Evolutionary conservation across 1,284 basidiomycete species (phyloP), one percentile per base, ranked within the genome.

Genomic region (Thecaphora frezii): DNA sequence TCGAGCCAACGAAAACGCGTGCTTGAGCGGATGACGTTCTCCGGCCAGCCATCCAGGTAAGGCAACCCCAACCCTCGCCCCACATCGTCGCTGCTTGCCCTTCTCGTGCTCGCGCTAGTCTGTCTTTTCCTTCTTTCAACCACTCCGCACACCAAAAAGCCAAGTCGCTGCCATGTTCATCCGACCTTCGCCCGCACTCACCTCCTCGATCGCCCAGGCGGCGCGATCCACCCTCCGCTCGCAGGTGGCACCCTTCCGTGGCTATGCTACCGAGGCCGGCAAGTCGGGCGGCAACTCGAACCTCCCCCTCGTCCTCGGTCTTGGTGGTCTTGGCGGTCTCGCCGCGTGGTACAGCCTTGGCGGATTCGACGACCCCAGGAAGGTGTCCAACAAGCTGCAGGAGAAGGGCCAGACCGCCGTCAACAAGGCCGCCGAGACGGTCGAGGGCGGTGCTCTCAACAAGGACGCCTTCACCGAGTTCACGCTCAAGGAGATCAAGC

Each of bases 401-500:
- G 64, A 62, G 42, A 55, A 58, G 50, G 55, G 48, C 40, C 54
- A 70, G 51, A 54, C 52, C 24, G 49, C 54, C n/a, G 61, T 38
- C 21, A 53, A 64, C 40, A 36, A 62, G 53, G 68, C 58, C 39
- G 54, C 58, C 41, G 51, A 48, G 7, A 24, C 40, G 28, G 54
- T 44, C 18, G 37, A 51, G 24, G 53, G 54, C 18, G 57, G 46
- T 42, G 75, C 74, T 18, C 62, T 78, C 26, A 63, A 66, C 54
- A 74, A 88, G 23, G 81, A 89, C 58, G 85, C 86, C 64, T 92
- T 88, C 74, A 80, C 86, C 48, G 85, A 89, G 77, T 87, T 97
- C 80, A 88, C 86, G 76, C 85, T 97, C 72, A 89, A 89, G 81
- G 86, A 87, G 76, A 83, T 97, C 69, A 84, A 87, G 69, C 87